Conservation (phyloP, 352 stramenopile genomes). For the Phytophthora podocarpi region DNA sequence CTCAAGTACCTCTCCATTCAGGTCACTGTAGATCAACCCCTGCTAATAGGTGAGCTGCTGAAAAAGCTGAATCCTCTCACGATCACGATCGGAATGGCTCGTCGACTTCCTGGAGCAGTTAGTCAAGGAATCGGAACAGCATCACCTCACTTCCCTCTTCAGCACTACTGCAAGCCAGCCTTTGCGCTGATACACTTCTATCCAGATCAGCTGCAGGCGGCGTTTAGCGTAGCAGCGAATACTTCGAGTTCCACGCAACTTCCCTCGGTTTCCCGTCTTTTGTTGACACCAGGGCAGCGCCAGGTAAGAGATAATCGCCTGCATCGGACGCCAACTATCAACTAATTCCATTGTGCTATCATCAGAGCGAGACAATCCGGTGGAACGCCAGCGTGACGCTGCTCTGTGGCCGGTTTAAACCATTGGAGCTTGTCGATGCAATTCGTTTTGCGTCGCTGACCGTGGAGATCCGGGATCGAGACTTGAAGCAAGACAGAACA, state of each 20-base stretch:
- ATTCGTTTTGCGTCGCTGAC: constrained; percentile 44
- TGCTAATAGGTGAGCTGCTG: constrained; percentile 46
- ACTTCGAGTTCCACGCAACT: not conserved
- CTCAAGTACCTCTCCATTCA: constrained; percentile 58
- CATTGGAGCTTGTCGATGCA: constrained; percentile 49
- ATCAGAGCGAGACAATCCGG: constrained; percentile 29
- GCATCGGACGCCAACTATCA: not conserved
- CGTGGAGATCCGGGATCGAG: constrained; percentile 76
- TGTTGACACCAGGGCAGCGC: constrained; percentile 38
- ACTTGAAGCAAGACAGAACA: constrained; percentile 46
- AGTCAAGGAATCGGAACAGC: constrained; percentile 16
- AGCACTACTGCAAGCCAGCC: constrained; percentile 53
- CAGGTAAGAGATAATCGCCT: constrained; percentile 36
- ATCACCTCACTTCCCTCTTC: constrained; percentile 47
- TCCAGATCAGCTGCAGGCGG: constrained; percentile 30
- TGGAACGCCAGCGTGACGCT: constrained; percentile 67
- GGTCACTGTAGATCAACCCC: constrained; percentile 51
- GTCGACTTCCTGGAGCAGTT: constrained; percentile 55
- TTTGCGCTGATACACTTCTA: constrained; percentile 68
- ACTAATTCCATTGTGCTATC: not conserved
- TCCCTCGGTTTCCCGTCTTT: constrained; percentile 29
- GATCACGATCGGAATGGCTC: constrained; percentile 49
- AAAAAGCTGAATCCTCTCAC: constrained; percentile 73
- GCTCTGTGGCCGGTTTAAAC: constrained; percentile 48
- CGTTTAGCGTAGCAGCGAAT: not conserved